Evolutionary conservation across 148 eudicot genomes (phyloP).

Genomic region (Amaranthus palmeri): DNA sequence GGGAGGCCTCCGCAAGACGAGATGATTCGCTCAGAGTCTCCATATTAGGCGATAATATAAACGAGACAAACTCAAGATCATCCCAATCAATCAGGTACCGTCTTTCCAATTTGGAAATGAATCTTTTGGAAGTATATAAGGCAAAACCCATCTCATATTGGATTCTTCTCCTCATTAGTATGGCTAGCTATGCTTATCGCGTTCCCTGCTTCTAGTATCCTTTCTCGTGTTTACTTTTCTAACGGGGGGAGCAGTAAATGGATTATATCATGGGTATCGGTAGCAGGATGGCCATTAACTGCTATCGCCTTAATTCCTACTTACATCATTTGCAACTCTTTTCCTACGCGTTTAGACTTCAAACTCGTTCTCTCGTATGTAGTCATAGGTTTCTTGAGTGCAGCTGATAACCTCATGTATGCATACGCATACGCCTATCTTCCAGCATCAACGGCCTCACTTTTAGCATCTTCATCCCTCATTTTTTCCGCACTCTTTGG

Average conservation of each 20-base stretch:
- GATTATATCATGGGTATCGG: constrained; percentile 78
- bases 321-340: constrained; percentile 37
- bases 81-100: constrained; percentile 24
- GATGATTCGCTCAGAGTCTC: constrained; percentile 9
- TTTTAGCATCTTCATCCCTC: constrained; percentile 71
- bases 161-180: constrained; percentile 55
- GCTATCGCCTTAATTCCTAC: constrained; percentile 44
- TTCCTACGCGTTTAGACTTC: constrained; percentile 48
- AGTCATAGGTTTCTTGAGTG: constrained; percentile 59
- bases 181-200: constrained; percentile 61
- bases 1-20: constrained; percentile 6
- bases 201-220: constrained; percentile 75
- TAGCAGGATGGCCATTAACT: constrained; percentile 77
- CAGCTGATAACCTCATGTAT: constrained; percentile 74
- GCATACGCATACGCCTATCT: constrained; percentile 89
- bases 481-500: constrained; percentile 70
- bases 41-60: constrained; percentile 25
- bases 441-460: constrained; percentile 84
- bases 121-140: constrained; percentile 33
- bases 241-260: constrained; percentile 79
- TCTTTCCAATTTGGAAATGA: constrained; percentile 22
- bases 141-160: constrained; percentile 63
- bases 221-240: constrained; percentile 61
- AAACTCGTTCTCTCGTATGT: constrained; percentile 47
- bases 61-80: constrained; percentile 23